phyloP scores from a whole-genome alignment of 2,329 filamentous ascomycete genomes.

The Trichothecium sympodiale region DNA sequence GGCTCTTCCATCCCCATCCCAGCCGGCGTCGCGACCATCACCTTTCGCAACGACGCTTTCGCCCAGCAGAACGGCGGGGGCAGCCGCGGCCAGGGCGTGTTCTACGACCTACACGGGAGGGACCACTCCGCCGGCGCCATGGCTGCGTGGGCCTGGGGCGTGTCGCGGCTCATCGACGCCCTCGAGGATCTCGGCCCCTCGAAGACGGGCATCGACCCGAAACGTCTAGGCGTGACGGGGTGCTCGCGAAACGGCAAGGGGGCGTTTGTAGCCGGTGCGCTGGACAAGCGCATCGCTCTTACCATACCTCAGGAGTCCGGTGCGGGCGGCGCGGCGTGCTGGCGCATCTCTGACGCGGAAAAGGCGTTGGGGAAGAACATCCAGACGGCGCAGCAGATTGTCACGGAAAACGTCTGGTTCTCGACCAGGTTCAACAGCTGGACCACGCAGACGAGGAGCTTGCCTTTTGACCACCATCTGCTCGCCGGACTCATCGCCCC shows the following conservation, averaged over 20 bases:
- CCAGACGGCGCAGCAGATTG: slow-evolving; percentile 47
- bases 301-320: slow-evolving; percentile 53
- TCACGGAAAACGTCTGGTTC: slow-evolving; percentile 55
- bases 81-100: slow-evolving; percentile 44
- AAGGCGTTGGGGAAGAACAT: slow-evolving; percentile 43
- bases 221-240: slow-evolving; percentile 44
- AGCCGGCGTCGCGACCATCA: slow-evolving; percentile 42
- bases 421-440: slow-evolving; percentile 41
- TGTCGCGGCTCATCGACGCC: slow-evolving; percentile 48
- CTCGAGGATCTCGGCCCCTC: slow-evolving; percentile 36
- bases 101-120: slow-evolving; percentile 48
- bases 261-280: slow-evolving; percentile 48
- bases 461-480: slow-evolving; percentile 48
- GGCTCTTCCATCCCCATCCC: slow-evolving; percentile 44
- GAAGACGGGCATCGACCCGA: slow-evolving; percentile 37
- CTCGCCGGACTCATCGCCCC: slow-evolving; percentile 45
- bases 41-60: slow-evolving; percentile 47
- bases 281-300: slow-evolving; percentile 47
- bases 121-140: slow-evolving; percentile 44
- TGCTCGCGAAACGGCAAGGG: slow-evolving; percentile 57
- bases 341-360: slow-evolving; percentile 42
- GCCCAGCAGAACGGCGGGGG: slow-evolving; percentile 33
- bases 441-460: slow-evolving; percentile 29
- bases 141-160: slow-evolving; percentile 54
- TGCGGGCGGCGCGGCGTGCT: slow-evolving; percentile 49